These are phyloP conservation scores for Pichia sp. DNA, from an alignment of 1,139 yeast genomes.

Conservation along the genomic window DNA sequence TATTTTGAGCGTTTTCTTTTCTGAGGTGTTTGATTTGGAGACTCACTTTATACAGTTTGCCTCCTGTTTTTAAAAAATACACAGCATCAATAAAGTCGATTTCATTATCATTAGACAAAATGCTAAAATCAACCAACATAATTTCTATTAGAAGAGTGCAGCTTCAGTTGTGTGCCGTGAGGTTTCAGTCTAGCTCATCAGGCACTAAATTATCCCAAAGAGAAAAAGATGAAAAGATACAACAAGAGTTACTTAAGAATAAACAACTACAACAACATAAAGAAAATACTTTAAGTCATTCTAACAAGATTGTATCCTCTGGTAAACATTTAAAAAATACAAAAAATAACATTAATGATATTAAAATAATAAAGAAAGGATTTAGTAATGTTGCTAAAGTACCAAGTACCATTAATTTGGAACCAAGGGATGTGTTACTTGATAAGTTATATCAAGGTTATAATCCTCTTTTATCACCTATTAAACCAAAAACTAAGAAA, in stretches of 20 bases:
- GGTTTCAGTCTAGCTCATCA: conserved; percentile 9
- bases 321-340: conserved; percentile 4
- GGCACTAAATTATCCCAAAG: not conserved
- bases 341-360: not conserved
- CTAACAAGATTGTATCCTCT: too few species aligned
- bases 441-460: conserved; percentile 31
- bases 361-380: conserved; percentile 21
- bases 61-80: too few species aligned
- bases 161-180: not conserved
- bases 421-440: conserved; percentile 28
- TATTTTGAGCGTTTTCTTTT: too few species aligned
- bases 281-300: too few species aligned
- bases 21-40: too few species aligned
- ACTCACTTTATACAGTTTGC: too few species aligned
- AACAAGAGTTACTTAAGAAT: conserved; percentile 1
- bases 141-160: not conserved
- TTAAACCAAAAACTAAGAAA: conserved; percentile 22
- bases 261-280: conserved; percentile 10
- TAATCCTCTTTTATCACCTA: conserved; percentile 29
- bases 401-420: conserved; percentile 27
- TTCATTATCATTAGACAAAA: too few species aligned
- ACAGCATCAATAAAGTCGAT: too few species aligned
- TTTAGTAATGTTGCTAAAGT: conserved; percentile 29
- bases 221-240: not conserved
- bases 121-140: not conserved